These are phyloP conservation scores for Malassezia furfur DNA, from an alignment of 1,284 basidiomycete species.

Conservation along the genomic window DNA sequence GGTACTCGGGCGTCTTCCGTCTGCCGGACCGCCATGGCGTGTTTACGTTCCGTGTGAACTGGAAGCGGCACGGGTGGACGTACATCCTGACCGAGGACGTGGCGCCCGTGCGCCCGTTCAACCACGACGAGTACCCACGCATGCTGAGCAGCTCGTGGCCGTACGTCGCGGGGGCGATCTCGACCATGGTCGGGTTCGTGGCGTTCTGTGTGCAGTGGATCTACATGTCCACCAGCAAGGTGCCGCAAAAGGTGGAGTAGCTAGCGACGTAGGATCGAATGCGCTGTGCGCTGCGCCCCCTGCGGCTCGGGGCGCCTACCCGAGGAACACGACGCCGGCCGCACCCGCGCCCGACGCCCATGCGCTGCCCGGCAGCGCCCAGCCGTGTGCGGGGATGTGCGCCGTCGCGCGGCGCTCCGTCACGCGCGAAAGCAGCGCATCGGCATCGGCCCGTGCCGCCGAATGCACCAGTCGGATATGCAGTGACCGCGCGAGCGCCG, in stretches of 20 bases:
- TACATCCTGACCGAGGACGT: slow-evolving; percentile 62
- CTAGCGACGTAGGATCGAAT: background rate
- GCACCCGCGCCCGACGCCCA: background rate
- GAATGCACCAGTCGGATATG: background rate
- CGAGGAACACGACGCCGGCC: background rate
- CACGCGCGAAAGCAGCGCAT: background rate
- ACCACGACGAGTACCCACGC: slow-evolving; percentile 87
- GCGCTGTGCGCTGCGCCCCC: too few relatives aligned
- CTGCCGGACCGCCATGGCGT: slow-evolving; percentile 92
- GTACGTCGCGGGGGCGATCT: slow-evolving; percentile 80
- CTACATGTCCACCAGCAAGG: slow-evolving; percentile 8
- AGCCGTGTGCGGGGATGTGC: background rate
- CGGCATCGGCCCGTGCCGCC: background rate
- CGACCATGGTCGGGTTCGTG: slow-evolving; percentile 71
- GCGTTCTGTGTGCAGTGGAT: slow-evolving; percentile 77
- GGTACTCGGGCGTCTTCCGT: slow-evolving; percentile 67
- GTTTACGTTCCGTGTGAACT: slow-evolving; percentile 85
- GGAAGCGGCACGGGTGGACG: slow-evolving; percentile 74
- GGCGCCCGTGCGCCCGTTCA: slow-evolving; percentile 78
- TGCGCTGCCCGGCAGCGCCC: background rate
- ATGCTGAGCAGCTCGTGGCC: slow-evolving; percentile 91
- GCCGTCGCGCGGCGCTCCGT: background rate
- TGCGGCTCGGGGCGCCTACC: too few relatives aligned
- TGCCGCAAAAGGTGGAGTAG: slow-evolving; percentile 4
- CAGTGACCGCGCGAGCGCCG: background rate